Evolutionary conservation across 129 eudicot species (phyloP).

Genomic region (Escallonia herrerae): DNA sequence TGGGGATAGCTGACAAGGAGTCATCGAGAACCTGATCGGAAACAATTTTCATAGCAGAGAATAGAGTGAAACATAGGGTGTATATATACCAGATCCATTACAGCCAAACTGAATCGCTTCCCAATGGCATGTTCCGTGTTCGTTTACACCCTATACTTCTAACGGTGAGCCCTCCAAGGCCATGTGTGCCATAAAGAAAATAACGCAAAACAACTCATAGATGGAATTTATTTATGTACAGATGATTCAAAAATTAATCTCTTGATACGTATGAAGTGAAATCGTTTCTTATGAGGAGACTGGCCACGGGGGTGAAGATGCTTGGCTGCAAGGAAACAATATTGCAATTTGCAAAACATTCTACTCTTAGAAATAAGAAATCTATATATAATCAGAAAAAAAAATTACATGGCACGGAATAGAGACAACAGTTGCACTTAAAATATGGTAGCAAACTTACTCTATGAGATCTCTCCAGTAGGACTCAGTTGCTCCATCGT

Average conservation of each 20-base stretch:
- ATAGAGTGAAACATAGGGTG: no score
- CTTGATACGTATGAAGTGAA: neutral
- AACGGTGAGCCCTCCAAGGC: no score
- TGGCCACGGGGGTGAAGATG: constrained; percentile 20
- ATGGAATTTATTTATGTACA: constrained; percentile 9
- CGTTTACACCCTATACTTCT: no score
- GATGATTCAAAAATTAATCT: neutral
- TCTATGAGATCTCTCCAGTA: constrained; percentile 35
- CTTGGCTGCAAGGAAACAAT: constrained; percentile 16
- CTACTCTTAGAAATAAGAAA: neutral
- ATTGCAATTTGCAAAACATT: neutral
- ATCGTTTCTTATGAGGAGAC: constrained; percentile 3
- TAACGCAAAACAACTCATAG: constrained; percentile 3
- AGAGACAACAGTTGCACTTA: neutral
- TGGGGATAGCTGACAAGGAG: no score
- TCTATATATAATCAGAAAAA: neutral
- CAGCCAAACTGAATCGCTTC: no score
- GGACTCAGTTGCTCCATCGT: constrained; percentile 26
- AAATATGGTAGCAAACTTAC: constrained; percentile 9
- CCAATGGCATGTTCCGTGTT: no score
- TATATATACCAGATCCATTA: no score
- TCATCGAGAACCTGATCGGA: no score
- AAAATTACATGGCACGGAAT: neutral
- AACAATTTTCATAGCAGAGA: no score
- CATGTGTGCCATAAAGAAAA: no score